phyloP scores from a whole-genome alignment of 2,329 filamentous ascomycete species.

The Pseudocercospora cruenta region DNA sequence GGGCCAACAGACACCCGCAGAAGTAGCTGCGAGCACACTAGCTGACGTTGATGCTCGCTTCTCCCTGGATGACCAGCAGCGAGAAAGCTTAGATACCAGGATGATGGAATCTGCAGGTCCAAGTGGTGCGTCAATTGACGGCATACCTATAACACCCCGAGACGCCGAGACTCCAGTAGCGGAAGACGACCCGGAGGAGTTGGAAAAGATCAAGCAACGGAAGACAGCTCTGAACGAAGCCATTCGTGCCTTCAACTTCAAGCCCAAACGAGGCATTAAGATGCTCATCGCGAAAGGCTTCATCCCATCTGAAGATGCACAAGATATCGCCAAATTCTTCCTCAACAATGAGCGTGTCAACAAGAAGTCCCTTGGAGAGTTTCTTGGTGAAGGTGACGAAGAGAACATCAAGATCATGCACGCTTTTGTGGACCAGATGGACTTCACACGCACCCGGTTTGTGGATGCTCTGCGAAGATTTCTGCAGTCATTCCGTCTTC shows the following conservation, averaged over 20 bases:
- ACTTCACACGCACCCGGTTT: constrained; percentile 88
- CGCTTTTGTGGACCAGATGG: constrained; percentile 93
- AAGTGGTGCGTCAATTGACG: constrained; percentile 22
- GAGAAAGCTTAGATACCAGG: constrained; percentile 77
- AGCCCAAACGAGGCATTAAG: constrained; percentile 92
- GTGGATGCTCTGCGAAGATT: constrained; percentile 91
- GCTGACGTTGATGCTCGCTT: constrained; percentile 49
- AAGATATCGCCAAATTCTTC: constrained; percentile 84
- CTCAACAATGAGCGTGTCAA: constrained; percentile 80
- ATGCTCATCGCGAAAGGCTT: constrained; percentile 81
- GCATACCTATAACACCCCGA: constrained; percentile 45
- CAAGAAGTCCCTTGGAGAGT: constrained; percentile 92
- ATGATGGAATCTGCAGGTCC: constrained; percentile 48
- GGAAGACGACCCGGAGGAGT: constrained; percentile 88
- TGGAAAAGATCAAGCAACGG: constrained; percentile 92
- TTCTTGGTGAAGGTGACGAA: constrained; percentile 87
- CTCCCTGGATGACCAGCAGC: constrained; percentile 60
- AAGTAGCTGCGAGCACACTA: constrained; percentile 49
- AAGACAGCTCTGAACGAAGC: constrained; percentile 92
- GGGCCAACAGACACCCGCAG: constrained; percentile 70
- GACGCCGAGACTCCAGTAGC: constrained; percentile 44
- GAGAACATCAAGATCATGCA: constrained; percentile 98
- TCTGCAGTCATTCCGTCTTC: constrained; percentile 89
- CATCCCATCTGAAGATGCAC: constrained; percentile 75
- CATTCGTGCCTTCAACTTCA: constrained; percentile 93